A percentile compares a stretch with the other conserved stretches of the same genome.
These are phyloP conservation scores for Singerocomus inundabilis DNA, from an alignment of 1,284 basidiomycete genomes.

Conservation along the genomic window DNA sequence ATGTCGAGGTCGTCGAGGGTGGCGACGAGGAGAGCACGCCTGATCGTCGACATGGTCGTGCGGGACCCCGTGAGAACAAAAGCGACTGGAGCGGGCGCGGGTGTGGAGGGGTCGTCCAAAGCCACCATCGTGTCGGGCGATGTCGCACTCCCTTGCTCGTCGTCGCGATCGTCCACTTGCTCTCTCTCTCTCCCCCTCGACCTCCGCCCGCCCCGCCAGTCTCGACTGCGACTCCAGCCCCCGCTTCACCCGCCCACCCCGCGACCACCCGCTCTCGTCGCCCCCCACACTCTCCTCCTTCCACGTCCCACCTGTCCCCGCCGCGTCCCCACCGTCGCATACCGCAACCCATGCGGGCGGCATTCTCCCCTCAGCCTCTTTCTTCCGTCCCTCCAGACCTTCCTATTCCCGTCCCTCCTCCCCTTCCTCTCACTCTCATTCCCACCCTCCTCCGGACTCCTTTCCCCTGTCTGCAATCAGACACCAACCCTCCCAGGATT, in stretches of 20 bases:
- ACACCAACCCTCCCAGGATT: conserved; percentile 29
- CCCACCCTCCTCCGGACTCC: conserved; percentile 15
- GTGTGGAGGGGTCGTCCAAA: neutral
- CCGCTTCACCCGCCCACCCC: conserved; percentile 4
- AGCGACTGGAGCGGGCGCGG: neutral
- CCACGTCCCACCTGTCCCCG: conserved; percentile 10
- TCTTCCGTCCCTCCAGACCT: conserved; percentile 68
- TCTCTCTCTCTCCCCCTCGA: conserved; percentile 8
- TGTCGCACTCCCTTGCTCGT: conserved; percentile 6
- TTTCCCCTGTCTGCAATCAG: conserved; percentile 17
- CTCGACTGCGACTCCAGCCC: conserved; percentile 17
- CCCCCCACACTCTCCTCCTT: conserved; percentile 31
- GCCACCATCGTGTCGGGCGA: neutral
- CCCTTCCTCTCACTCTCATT: conserved; percentile 16
- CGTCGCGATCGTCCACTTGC: conserved; percentile 7
- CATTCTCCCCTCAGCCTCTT: conserved; percentile 69
- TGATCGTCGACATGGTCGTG: conserved; percentile 8
- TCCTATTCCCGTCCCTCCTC: conserved; percentile 38
- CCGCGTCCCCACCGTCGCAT: conserved; percentile 52
- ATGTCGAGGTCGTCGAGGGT: conserved; percentile 47
- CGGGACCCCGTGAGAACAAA: conserved; percentile 19
- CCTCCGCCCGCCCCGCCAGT: conserved; percentile 16
- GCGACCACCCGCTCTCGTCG: conserved; percentile 29
- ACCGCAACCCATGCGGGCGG: conserved; percentile 63
- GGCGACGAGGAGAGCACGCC: conserved; percentile 48